A percentile compares a stretch with the other conserved stretches of the same genome.
Conservation (phyloP, 1,139 yeast species). For the Pichia norvegensis region DNA sequence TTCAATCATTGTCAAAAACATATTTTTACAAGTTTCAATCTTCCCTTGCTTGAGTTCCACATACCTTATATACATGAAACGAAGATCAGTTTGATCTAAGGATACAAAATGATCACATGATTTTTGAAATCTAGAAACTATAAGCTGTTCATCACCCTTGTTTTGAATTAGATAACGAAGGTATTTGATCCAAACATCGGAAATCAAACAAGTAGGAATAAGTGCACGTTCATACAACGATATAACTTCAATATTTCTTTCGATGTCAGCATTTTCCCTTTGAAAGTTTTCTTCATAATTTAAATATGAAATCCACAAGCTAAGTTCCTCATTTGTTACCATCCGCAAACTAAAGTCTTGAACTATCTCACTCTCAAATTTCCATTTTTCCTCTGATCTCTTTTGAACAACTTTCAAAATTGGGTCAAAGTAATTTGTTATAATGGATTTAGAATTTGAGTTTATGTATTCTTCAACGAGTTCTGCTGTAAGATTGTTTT, state of each 20-base stretch:
- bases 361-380: constrained; percentile 46
- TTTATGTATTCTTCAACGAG: constrained; percentile 22
- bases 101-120: constrained; percentile 44
- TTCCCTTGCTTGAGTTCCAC: constrained; percentile 22
- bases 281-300: constrained; percentile 43
- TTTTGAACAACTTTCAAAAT: constrained; percentile 42
- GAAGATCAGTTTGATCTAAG: constrained; percentile 30
- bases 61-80: constrained; percentile 38
- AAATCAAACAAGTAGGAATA: constrained; percentile 47
- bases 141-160: constrained; percentile 20
- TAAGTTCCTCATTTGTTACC: constrained; percentile 32
- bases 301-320: constrained; percentile 47
- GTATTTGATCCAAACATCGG: constrained; percentile 53
- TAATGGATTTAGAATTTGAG: constrained; percentile 28
- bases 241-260: constrained; percentile 23
- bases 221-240: constrained; percentile 54
- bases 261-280: constrained; percentile 32
- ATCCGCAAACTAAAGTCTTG: constrained; percentile 38
- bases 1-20: constrained; percentile 16
- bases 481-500: constrained; percentile 3
- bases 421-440: constrained; percentile 37
- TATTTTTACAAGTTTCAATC: constrained; percentile 14
- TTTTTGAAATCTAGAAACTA: constrained; percentile 33
- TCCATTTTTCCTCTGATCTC: constrained; percentile 52
- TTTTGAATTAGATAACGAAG: constrained; percentile 35